Evolutionary conservation across 2,329 filamentous ascomycete species (phyloP).

Genomic region (Pyricularia sp.): DNA sequence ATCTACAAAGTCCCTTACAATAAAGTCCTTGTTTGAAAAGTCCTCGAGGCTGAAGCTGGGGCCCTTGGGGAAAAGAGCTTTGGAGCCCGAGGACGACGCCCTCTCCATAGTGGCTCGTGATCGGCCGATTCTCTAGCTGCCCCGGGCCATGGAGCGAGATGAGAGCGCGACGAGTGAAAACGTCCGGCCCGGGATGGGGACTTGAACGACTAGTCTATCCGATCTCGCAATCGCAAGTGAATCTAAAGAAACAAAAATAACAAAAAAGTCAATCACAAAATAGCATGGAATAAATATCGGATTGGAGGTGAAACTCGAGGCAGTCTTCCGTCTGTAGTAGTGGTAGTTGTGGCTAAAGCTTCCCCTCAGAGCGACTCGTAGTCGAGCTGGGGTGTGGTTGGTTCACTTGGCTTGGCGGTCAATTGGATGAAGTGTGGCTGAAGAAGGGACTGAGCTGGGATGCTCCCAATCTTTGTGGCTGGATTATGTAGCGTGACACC

Average conservation of each 20-base stretch:
- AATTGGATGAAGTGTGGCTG: background rate
- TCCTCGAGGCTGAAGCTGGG: constrained; percentile 80
- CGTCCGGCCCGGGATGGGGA: background rate
- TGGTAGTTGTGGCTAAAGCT: background rate
- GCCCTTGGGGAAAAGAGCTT: constrained; percentile 62
- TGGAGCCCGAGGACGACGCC: constrained; percentile 31
- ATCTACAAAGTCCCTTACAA: constrained; percentile 96
- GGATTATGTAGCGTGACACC: background rate
- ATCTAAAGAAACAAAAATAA: background rate
- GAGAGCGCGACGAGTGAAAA: background rate
- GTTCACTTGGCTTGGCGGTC: background rate
- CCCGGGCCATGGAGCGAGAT: background rate
- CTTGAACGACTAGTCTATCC: background rate
- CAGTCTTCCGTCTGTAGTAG: background rate
- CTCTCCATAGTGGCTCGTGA: constrained; percentile 22
- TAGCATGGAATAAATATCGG: background rate
- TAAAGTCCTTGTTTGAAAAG: constrained; percentile 84
- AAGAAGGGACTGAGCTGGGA: background rate
- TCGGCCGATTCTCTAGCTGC: constrained; percentile 3
- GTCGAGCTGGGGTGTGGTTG: background rate
- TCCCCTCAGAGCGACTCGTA: background rate
- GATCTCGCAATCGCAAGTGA: background rate
- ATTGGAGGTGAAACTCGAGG: background rate
- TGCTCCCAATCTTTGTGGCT: background rate
- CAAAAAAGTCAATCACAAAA: background rate